Evolutionary conservation across 441 rosid genomes (phyloP), one percentile per base, ranked within the genome.

Genomic region (Gossypium lobatum): DNA sequence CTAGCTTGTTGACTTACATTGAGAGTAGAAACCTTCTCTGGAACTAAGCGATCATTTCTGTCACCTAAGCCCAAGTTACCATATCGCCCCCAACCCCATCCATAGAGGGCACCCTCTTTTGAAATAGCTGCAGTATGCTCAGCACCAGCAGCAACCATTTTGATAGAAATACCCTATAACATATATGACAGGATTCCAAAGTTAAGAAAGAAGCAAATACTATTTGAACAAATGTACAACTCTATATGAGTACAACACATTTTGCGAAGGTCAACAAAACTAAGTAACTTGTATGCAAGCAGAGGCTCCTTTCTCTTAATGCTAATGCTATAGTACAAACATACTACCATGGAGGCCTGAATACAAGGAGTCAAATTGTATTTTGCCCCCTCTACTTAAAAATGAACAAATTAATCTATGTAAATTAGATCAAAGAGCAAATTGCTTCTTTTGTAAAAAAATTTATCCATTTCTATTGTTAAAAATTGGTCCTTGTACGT

Each of bases 71-170:
- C 99, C 88, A 95, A 79, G 86, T 95, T 95, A 54, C 98, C 99
- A 77, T 95, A 93, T 55, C 95, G 80, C 7, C 99, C 99, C 98
- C 99, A 93, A 1, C 99, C 99, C 99, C 99, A 95, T 76, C 99
- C 99, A 83, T 91, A 93, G 23, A 95, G 93, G 45, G 86, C 91
- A 81, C 99, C 99, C 77, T 87, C 89, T 86, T 91, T 96, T 67
- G 99, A 82, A 72, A 93, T 87, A 68, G 99, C 99, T 64, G 92
- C 98, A 72, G 96, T 90, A 87, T 95, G 99, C 79, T 95, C 99
- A 63, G 98, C 99, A 79, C 99, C 99, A 79, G 98, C 98, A 70
- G 99, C 97, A 42, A 95, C 97, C 97, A 90, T 84, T 89, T 89
- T 95, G 80, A 91, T 81, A 9, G 89, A 81, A 50, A 88, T 79